Evolutionary conservation across 2,329 filamentous ascomycete genomes (phyloP).

Genomic region (Fusarium paranaense): DNA sequence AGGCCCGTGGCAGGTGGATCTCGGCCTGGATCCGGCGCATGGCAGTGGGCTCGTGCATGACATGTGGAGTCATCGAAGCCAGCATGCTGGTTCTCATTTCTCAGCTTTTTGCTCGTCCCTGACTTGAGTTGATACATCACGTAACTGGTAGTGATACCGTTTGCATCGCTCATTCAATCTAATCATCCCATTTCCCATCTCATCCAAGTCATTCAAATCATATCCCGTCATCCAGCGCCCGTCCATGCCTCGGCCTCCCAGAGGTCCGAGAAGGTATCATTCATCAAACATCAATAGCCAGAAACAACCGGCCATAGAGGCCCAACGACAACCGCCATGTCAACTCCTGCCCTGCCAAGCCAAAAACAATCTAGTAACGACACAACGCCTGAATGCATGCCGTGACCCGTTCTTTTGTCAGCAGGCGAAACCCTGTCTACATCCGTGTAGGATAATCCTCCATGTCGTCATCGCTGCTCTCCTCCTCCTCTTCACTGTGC

Average conservation of each 20-base stretch:
- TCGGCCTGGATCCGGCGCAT: neutral
- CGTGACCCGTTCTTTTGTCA: constrained; percentile 7
- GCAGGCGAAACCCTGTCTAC: constrained; percentile 11
- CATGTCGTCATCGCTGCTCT: constrained; percentile 68
- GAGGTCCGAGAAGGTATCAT: constrained; percentile 43
- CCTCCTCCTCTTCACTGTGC: constrained; percentile 56
- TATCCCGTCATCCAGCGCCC: constrained; percentile 26
- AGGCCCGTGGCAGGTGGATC: neutral
- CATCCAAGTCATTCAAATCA: constrained; percentile 12
- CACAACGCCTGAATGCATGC: constrained; percentile 46
- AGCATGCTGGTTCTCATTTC: neutral
- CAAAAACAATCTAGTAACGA: constrained; percentile 41
- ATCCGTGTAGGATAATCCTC: constrained; percentile 56
- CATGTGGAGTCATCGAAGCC: neutral
- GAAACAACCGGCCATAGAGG: constrained; percentile 28
- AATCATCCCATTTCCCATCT: constrained; percentile 30
- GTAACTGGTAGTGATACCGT: constrained; percentile 35
- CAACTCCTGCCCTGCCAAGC: constrained; percentile 44
- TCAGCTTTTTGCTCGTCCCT: neutral
- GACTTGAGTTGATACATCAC: neutral
- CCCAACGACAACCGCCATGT: constrained; percentile 38
- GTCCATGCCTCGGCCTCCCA: constrained; percentile 42
- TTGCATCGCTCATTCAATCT: constrained; percentile 43
- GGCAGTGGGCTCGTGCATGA: neutral
- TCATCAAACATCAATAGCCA: constrained; percentile 34